These are phyloP conservation scores for Urostyla sp. DNA, from an alignment of 73 alveolate genomes.

Conservation along the genomic window DNA sequence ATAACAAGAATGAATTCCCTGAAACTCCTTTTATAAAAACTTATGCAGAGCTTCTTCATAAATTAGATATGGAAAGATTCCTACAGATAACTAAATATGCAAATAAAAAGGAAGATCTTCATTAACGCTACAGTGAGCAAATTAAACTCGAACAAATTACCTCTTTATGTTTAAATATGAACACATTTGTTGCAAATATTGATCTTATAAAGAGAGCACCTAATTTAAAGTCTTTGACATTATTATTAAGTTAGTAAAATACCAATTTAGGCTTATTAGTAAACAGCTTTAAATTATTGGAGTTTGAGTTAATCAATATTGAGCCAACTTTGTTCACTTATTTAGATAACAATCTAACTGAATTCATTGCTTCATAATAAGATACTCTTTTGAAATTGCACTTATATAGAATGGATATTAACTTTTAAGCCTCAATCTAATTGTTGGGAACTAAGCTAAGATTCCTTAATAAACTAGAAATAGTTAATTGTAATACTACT, in stretches of 20 bases:
- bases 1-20: not conserved
- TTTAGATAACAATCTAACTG: not conserved
- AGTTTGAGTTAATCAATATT: not conserved
- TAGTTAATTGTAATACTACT: constrained; percentile 9
- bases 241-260: not conserved
- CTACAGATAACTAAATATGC: too few relatives aligned
- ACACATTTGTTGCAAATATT: not conserved
- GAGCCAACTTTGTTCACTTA: not conserved
- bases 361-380: not conserved
- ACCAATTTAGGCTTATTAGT: too few relatives aligned
- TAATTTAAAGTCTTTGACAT: not conserved
- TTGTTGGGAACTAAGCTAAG: not conserved
- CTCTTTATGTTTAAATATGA: not conserved
- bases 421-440: not conserved
- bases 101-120: too few relatives aligned
- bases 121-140: too few relatives aligned
- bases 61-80: constrained; percentile 19
- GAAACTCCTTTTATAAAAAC: not conserved
- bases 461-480: not conserved
- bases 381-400: not conserved
- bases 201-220: not conserved
- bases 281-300: not conserved
- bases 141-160: not conserved
- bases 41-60: not conserved
- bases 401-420: not conserved